Base-by-base conservation (phyloP, 352 stramenopile species). In the Phytophthora melonis region DNA sequence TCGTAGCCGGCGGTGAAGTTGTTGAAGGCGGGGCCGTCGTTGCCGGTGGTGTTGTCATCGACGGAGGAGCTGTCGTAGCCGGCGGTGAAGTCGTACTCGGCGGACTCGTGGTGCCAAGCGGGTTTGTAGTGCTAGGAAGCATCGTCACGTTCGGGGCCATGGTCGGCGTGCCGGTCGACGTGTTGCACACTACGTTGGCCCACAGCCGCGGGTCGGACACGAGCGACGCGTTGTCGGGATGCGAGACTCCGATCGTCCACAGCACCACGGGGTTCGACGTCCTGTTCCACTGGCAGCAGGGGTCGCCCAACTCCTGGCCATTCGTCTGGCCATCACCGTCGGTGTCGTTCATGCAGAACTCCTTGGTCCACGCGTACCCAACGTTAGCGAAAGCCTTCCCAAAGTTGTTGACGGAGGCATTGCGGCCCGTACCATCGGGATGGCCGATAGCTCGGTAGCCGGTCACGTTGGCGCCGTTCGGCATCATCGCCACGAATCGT, bases 321-420 rank as follows among this genome's bases (percentile, higher is more conserved):
- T 96, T 96, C 21, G 87, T 93, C 23, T 84, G 75, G 7, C 89
- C 89, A 61, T 96, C 89, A 19, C 82, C 80, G 53, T 96, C 89
- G 21, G 70, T 62, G 58, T 78, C 66, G 21, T 53, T 49, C 55
- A 73, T 43, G 52, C 72, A 79, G 23, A 79, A 54, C 18, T 43
- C 63, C 16, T 39, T 43, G 19, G 66, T 77, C 70, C 70, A 77
- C 47, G 41, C 49, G 9, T 66, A 34, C 3, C 64, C 64, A 5
- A 45, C 57, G 2, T 19, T 36, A 23, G 39, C 55, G 54, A 77
- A 77, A 36, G 32, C 65, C 6, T 55, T 16, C 19, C 70, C 70
- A 39, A 77, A 77, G 10, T 60, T 47, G 54, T 90, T 91, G 27
- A 47, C 57, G 53, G 60, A 14, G 5, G 32, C 36, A 10, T 9